Evolutionary conservation across 1,284 basidiomycete species (phyloP).

Genomic region (Irpex rosettiformis): DNA sequence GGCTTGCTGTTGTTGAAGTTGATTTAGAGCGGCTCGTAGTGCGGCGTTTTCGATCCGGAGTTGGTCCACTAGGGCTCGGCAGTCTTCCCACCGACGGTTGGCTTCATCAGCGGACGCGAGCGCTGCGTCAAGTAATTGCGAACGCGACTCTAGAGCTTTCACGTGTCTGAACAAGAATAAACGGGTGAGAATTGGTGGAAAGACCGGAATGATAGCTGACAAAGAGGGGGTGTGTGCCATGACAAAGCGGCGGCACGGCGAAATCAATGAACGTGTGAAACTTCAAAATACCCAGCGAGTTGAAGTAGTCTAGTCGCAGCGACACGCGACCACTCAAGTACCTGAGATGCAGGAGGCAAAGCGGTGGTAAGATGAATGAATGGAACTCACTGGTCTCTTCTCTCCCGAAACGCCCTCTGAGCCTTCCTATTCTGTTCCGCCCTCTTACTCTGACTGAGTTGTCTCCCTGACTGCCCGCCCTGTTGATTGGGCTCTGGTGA

Average conservation of each 20-base stretch:
- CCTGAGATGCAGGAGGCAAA: not conserved
- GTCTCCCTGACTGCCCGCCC: conserved; percentile 36
- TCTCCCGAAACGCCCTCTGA: conserved; percentile 80
- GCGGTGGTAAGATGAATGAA: not conserved
- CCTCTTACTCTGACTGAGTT: conserved; percentile 72
- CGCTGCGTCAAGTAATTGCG: conserved; percentile 76
- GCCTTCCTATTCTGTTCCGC: conserved; percentile 87
- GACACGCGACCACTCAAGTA: too few species aligned
- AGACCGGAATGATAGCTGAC: not conserved
- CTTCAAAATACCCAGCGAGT: not conserved
- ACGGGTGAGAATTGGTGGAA: not conserved
- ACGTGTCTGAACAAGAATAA: conserved; percentile 55
- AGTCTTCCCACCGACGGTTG: conserved; percentile 83
- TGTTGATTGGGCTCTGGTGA: conserved; percentile 20
- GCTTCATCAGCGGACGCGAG: conserved; percentile 81
- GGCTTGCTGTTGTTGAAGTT: conserved; percentile 28
- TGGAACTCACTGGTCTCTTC: conserved; percentile 73
- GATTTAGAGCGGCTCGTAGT: conserved; percentile 43
- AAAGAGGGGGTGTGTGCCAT: conserved; percentile 1
- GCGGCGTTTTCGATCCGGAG: conserved; percentile 78
- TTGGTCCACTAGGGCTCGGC: conserved; percentile 76
- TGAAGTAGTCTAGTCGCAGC: not conserved
- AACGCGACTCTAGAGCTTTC: conserved; percentile 78
- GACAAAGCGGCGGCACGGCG: not conserved
- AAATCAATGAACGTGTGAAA: conserved; percentile 7